Evolutionary conservation across 208 protist genomes (phyloP).

Genomic region (Sergeia podlipaevii): DNA sequence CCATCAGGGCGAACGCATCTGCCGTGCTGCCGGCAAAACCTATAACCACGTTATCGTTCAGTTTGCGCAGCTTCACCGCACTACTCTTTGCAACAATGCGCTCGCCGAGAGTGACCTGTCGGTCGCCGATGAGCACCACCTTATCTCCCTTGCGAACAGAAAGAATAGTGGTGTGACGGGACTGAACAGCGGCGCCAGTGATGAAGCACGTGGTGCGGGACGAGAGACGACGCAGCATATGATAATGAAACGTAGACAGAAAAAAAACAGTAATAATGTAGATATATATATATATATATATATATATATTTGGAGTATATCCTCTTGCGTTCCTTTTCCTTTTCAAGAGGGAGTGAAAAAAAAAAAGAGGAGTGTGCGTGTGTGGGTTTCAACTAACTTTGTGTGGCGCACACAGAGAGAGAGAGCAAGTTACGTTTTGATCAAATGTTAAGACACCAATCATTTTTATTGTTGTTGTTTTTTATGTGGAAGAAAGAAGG

Average conservation of each 20-base stretch:
- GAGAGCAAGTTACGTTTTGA: no score
- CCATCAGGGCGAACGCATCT: constrained; percentile 95
- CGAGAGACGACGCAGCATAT: constrained; percentile 42
- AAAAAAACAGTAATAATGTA: neutral
- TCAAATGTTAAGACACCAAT: no score
- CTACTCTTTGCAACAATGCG: constrained; percentile 89
- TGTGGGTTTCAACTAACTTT: no score
- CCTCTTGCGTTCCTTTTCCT: no score
- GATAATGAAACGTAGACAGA: neutral
- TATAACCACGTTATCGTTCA: constrained; percentile 81
- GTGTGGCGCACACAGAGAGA: neutral
- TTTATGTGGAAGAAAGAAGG: no score
- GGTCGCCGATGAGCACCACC: constrained; percentile 93
- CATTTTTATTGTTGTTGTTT: no score
- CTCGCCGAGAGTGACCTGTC: constrained; percentile 93
- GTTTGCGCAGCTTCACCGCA: constrained; percentile 77
- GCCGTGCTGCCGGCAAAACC: constrained; percentile 94
- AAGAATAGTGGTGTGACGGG: constrained; percentile 92
- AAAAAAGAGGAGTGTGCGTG: constrained; percentile 2
- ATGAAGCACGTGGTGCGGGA: constrained; percentile 34
- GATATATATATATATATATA: no score
- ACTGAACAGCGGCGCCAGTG: constrained; percentile 33
- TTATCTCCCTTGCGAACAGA: constrained; percentile 91
- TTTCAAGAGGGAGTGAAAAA: no score
- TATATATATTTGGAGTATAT: no score